These are phyloP conservation scores for Phytophthora lateralis DNA, from an alignment of 352 stramenopile genomes.

Conservation along the genomic window DNA sequence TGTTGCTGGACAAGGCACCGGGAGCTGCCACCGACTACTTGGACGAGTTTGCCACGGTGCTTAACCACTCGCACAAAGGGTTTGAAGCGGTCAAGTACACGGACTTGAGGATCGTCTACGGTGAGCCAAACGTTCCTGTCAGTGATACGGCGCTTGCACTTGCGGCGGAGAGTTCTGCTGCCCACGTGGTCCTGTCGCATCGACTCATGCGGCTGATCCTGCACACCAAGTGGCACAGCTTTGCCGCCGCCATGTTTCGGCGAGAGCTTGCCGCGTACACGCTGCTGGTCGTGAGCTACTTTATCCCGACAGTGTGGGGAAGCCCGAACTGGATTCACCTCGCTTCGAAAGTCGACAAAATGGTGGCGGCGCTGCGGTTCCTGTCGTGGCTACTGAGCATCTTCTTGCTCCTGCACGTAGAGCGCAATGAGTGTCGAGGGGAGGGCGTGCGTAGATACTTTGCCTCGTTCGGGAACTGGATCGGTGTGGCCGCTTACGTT, in stretches of 20 bases:
- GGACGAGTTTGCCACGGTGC: slow-evolving; percentile 60
- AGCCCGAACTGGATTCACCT: slow-evolving; percentile 57
- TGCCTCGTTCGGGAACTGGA: slow-evolving; percentile 62
- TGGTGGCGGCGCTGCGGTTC: slow-evolving; percentile 42
- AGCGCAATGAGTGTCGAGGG: slow-evolving; percentile 52
- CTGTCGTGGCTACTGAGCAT: slow-evolving; percentile 60
- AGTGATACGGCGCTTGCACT: slow-evolving; percentile 58
- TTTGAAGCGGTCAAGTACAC: slow-evolving; percentile 61
- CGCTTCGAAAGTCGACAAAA: slow-evolving; percentile 42
- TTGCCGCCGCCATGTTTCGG: slow-evolving; percentile 54
- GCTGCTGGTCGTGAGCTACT: slow-evolving; percentile 56
- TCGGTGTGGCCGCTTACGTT: slow-evolving; percentile 58
- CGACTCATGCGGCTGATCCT: slow-evolving; percentile 59
- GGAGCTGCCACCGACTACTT: slow-evolving; percentile 48
- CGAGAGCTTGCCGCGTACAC: slow-evolving; percentile 58
- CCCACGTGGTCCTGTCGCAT: slow-evolving; percentile 58
- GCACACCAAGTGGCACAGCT: slow-evolving; percentile 65
- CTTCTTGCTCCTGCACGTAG: slow-evolving; percentile 58
- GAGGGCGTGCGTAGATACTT: slow-evolving; percentile 56
- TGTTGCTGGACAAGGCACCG: slow-evolving; percentile 60
- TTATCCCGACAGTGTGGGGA: slow-evolving; percentile 61
- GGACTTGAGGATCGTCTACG: slow-evolving; percentile 47
- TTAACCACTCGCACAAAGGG: slow-evolving; percentile 37
- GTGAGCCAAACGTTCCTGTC: slow-evolving; percentile 52
- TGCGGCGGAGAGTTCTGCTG: slow-evolving; percentile 41